Conservation (phyloP, 805 yeast genomes). For the Monosporozyma solicola region DNA sequence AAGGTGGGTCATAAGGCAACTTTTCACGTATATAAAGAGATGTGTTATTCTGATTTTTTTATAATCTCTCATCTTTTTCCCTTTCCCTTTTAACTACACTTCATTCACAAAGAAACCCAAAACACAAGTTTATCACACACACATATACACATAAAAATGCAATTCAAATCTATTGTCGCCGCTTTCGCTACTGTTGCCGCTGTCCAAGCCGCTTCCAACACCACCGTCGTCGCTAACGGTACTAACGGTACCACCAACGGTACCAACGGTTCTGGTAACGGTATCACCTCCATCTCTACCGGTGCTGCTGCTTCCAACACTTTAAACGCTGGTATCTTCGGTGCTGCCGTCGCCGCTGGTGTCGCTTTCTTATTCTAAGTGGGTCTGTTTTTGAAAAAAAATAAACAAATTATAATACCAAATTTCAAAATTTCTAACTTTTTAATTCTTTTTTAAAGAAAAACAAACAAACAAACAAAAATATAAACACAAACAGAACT, state of each 20-base stretch:
- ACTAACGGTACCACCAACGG: background rate
- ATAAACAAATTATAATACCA: too few species aligned
- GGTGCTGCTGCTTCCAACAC: conserved; percentile 47
- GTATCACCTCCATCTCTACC: conserved; percentile 28
- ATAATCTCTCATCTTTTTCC: background rate
- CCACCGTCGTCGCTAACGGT: conserved; percentile 24
- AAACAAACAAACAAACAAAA: too few species aligned
- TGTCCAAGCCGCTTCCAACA: conserved; percentile 47
- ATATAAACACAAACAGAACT: too few species aligned
- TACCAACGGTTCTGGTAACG: background rate
- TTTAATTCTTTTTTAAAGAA: too few species aligned
- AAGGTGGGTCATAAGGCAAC: too few species aligned
- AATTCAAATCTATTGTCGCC: conserved; percentile 59
- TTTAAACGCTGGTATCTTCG: conserved; percentile 65
- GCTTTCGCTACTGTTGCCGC: conserved; percentile 64
- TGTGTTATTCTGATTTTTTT: too few species aligned
- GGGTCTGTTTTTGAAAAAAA: too few species aligned
- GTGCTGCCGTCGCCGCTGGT: conserved; percentile 84
- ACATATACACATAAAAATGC: conserved; percentile 37
- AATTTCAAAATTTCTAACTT: too few species aligned
- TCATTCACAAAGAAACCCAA: background rate
- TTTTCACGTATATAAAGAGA: too few species aligned
- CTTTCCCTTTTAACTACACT: background rate
- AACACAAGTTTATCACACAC: background rate
- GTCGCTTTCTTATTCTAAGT: conserved; percentile 43